These are phyloP conservation scores for Alternaria incomplexa DNA, from an alignment of 2,329 filamentous ascomycete genomes.

Conservation along the genomic window DNA sequence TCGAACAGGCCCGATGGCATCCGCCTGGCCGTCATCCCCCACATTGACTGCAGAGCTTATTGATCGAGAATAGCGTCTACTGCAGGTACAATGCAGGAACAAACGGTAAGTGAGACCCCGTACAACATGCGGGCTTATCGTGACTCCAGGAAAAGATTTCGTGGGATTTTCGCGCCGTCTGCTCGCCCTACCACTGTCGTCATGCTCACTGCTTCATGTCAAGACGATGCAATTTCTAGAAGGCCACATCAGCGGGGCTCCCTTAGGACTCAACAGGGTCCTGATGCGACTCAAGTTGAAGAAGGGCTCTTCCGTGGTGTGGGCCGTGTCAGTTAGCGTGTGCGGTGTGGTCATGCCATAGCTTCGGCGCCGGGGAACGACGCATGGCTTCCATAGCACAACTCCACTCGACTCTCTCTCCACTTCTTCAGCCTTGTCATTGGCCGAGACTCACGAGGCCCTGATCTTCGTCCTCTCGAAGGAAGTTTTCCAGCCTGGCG, in stretches of 20 bases:
- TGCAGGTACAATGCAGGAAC: conserved; percentile 47
- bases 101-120: conserved; percentile 22
- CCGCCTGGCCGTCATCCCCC: conserved; percentile 28
- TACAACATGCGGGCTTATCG: conserved; percentile 23
- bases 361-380: conserved; percentile 47
- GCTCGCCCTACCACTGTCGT: conserved; percentile 6
- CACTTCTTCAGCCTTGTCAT: conserved; percentile 46
- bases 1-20: conserved; percentile 34
- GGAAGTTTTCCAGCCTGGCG: conserved; percentile 34
- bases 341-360: conserved; percentile 36
- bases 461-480: conserved; percentile 43
- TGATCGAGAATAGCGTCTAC: conserved; percentile 40
- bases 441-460: conserved; percentile 38
- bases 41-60: conserved; percentile 37
- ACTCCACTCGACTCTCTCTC: conserved; percentile 27
- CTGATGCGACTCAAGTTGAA: conserved; percentile 38
- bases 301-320: conserved; percentile 31
- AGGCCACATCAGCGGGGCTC: conserved; percentile 36
- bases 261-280: conserved; percentile 35
- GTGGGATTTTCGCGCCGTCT: conserved; percentile 5
- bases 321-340: conserved; percentile 23
- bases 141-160: conserved; percentile 22
- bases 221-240: conserved; percentile 36
- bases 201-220: conserved; percentile 14
- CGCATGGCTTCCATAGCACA: conserved; percentile 47